phyloP scores from a whole-genome alignment of 441 rosid genomes.

The Metrosideros polymorpha region DNA sequence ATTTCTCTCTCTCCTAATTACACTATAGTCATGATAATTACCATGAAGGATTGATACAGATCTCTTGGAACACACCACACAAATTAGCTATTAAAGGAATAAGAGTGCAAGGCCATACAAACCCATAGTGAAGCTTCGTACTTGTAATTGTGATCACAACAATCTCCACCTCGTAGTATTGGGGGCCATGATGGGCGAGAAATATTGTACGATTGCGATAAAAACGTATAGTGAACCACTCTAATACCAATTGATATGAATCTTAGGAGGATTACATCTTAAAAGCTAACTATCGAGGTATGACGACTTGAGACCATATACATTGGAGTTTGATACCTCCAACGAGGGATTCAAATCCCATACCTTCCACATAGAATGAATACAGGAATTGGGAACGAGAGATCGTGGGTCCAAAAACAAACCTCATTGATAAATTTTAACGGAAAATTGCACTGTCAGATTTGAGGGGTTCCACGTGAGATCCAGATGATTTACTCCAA shows the following conservation, averaged over 20 bases:
- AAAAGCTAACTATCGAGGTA: not conserved
- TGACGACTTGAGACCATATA: not conserved
- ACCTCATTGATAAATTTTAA: not conserved
- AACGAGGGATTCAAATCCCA: too few relatives aligned
- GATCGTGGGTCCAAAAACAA: not conserved
- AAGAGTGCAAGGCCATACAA: not conserved
- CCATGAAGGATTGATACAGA: not conserved
- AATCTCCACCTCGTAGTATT: not conserved
- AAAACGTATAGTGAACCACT: too few relatives aligned
- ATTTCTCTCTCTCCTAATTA: not conserved
- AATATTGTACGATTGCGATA: not conserved
- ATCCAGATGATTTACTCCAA: not conserved
- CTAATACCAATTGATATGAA: too few relatives aligned
- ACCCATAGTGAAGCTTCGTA: not conserved
- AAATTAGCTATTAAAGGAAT: not conserved
- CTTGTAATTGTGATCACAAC: not conserved
- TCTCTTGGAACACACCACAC: not conserved
- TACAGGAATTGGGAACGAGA: not conserved
- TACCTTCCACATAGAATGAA: not conserved
- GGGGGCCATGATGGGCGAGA: not conserved
- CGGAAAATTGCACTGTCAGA: not conserved
- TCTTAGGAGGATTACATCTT: not conserved
- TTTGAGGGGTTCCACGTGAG: not conserved
- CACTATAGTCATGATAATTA: not conserved
- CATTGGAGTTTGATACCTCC: not conserved